Evolutionary conservation across 345 rosid species (phyloP), one percentile per base, ranked within the genome.

Genomic region (Eucalyptus pumila): DNA sequence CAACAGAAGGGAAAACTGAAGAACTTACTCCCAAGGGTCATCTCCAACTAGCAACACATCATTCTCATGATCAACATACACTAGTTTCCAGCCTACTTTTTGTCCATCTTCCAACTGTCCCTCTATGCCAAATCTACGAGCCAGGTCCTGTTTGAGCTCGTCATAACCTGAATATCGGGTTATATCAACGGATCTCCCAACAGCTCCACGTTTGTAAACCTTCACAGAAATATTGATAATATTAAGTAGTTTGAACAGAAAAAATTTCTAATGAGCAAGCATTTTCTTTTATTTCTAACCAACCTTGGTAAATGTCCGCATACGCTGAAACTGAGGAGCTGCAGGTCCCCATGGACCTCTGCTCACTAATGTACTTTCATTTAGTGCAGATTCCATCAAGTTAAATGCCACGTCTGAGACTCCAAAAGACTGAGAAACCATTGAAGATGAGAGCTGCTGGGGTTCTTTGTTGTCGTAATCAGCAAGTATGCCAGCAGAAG

Each of bases 191-290:
- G 96, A 96, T 91, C 98, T 92, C 88, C 98, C 98, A 58, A 95
- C 97, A 81, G 97, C 96, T 91, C 98, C 98, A 14, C 98, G 96
- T 90, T 95, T 96, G 88, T 96, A 93, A 44, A 95, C 98, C 97
- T 96, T 91, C 83, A 90, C 56, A 88, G 80, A 49, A 83, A 50
- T 34, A 27, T 76, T 76, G 14, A 37, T 40, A 76, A 23, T 23
- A 76, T 24, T 40, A 40, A 76, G 83, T 40, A 76, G 47, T 76
- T 76, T 76, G 30, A 76, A 56, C 48, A 32, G 60, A 19, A 14
- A 49, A 54, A 86, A 45, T 86, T 58, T 15, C 49, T 13, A 54
- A 87, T 37, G 16, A 44, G 30, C 50, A 37, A 42, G 48, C 9
- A n/a, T 69, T 81, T 30, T 30, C 21, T 86, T 51, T 52, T 52